Evolutionary conservation across 1,284 basidiomycete species (phyloP).

Genomic region (Cystobasidium pallidum): DNA sequence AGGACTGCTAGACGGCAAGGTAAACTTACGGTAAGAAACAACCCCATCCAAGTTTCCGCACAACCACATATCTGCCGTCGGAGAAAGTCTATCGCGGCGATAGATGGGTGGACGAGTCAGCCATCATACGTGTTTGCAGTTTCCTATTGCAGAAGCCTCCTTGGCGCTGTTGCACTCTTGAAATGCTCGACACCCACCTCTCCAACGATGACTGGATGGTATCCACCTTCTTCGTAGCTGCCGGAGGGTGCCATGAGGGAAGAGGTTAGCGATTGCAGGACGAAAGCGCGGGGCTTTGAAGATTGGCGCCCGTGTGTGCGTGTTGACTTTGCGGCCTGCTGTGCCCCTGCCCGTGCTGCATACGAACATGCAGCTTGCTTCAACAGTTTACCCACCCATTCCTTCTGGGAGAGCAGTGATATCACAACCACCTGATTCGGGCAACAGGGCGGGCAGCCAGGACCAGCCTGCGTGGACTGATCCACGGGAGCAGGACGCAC

Average conservation of each 20-base stretch:
- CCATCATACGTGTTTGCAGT: too few species aligned
- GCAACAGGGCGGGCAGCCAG: neutral
- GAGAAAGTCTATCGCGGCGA: slow-evolving; percentile 69
- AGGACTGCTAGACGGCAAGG: neutral
- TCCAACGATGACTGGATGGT: slow-evolving; percentile 91
- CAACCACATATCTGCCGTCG: slow-evolving; percentile 83
- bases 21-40: slow-evolving; percentile 71
- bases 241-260: neutral
- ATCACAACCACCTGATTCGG: slow-evolving; percentile 18
- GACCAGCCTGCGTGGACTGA: neutral
- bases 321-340: neutral
- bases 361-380: too few species aligned
- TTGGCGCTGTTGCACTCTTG: too few species aligned
- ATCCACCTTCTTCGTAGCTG: slow-evolving; percentile 81
- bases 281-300: too few species aligned
- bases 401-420: slow-evolving; percentile 1
- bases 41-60: slow-evolving; percentile 96
- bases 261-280: neutral
- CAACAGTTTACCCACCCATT: neutral
- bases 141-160: neutral
- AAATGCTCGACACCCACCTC: too few species aligned
- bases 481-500: neutral
- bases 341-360: neutral
- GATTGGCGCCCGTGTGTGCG: too few species aligned
- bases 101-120: neutral